Evolutionary conservation across 768 basidiomycete genomes (phyloP).

Genomic region (Leccinum boreale): DNA sequence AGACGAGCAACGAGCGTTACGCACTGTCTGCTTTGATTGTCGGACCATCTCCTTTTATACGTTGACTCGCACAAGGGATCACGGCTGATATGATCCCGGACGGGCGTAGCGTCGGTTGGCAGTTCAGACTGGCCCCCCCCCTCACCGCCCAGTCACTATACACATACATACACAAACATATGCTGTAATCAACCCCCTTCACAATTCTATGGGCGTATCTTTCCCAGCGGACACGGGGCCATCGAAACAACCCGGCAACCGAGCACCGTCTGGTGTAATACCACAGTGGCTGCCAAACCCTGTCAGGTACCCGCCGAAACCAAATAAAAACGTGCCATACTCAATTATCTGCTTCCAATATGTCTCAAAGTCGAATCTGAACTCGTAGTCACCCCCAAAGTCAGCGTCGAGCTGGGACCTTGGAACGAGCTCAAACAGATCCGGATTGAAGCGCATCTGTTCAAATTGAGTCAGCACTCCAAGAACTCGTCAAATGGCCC

Average conservation of each 20-base stretch:
- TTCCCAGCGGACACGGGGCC: constrained; percentile 6
- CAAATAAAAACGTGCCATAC: constrained; percentile 37
- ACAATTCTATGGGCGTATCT: not conserved
- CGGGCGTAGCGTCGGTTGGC: constrained; percentile 23
- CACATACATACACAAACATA: constrained; percentile 21
- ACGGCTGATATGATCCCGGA: constrained; percentile 27
- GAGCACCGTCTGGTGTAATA: constrained; percentile 53
- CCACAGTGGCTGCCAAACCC: constrained; percentile 47
- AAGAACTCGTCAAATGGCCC: not conserved
- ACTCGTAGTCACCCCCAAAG: constrained; percentile 76
- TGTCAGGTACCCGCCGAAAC: not conserved
- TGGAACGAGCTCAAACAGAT: constrained; percentile 73
- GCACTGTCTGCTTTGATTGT: constrained; percentile 35
- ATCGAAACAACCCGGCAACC: constrained; percentile 34
- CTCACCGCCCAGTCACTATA: not conserved
- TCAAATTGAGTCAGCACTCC: not conserved
- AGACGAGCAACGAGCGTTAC: constrained; percentile 17
- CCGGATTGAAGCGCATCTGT: constrained; percentile 88
- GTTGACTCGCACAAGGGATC: constrained; percentile 17
- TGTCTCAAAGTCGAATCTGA: constrained; percentile 64
- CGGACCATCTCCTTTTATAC: constrained; percentile 25
- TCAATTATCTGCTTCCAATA: constrained; percentile 80
- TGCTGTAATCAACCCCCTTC: constrained; percentile 20
- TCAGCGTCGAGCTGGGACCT: constrained; percentile 74
- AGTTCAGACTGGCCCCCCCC: constrained; percentile 11